Base-by-base conservation (phyloP, 208 protist species). In the Blechomonas ayalai region DNA sequence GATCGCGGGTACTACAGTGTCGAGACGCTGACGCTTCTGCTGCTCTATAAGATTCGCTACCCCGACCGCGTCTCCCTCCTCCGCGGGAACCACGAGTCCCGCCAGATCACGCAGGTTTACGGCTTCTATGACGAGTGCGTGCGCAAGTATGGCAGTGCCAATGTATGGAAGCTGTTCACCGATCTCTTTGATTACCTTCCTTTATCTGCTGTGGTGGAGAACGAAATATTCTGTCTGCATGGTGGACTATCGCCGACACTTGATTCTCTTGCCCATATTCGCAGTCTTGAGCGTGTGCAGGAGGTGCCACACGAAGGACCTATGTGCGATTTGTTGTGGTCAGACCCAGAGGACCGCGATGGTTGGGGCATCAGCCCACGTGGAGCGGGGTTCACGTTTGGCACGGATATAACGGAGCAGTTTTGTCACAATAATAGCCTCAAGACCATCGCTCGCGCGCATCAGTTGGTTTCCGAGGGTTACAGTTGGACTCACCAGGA, bases 321-420 rank as follows among this genome's bases (percentile, higher is more conserved):
- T 10, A 98, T 99, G 86, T 98, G 96, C 58, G 98, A 99, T 67
- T 58, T 99, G 20, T 59, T 99, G 8, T 99, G 98, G 98, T 97
- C 87, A 4, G 98, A 99, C 67, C 98, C 98, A 9, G 95, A 98
- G 33, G 90, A 96, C 33, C 59, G 80, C 23, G 80, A 86, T 47
- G 96, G 96, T 16, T 99, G 97, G 96, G 96, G 95, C 23, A 86
- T 98, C 37, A 98, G 92, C 31, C 97, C 96, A 12, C 89, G 97
- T 20, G 98, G 97, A 47, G 97, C 97, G 12, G 97, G 97, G 40
- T 99, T 97, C 64, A 98, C 95, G 10, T 99, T 99, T 52, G 98
- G 98, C 27, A 73, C 90, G 52, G 98, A 99, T 66, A 96, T 99
- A 18, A 93, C 92, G 4, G 91, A 98, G 49, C 80, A 97, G 58